Percentiles rank a stretch among this genome's conserved stretches.
These are phyloP conservation scores for Fusarium praegraminearum DNA, from an alignment of 2,329 filamentous ascomycete genomes.

Conservation along the genomic window DNA sequence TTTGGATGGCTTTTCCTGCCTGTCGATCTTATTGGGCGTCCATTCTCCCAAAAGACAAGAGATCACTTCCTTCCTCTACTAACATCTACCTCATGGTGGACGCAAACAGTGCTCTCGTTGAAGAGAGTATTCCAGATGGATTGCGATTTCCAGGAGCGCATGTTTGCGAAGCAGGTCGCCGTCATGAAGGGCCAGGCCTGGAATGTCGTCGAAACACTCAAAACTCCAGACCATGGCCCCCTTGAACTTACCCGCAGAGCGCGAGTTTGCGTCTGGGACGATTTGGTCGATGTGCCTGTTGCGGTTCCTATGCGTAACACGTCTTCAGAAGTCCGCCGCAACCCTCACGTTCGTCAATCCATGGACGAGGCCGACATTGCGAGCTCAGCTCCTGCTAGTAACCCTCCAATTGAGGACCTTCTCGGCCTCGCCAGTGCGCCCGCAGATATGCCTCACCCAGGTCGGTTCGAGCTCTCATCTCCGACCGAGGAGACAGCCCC, in stretches of 20 bases:
- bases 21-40: constrained; percentile 93
- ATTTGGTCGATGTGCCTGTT: constrained; percentile 94
- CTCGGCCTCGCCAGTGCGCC: constrained; percentile 73
- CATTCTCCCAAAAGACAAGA: constrained; percentile 92
- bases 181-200: constrained; percentile 99
- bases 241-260: constrained; percentile 91
- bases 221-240: constrained; percentile 90
- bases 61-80: constrained; percentile 96
- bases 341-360: constrained; percentile 61
- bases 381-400: constrained; percentile 51
- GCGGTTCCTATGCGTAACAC: constrained; percentile 89
- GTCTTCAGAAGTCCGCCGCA: constrained; percentile 84
- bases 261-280: constrained; percentile 97
- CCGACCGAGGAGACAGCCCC: constrained; percentile 57
- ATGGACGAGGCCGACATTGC: constrained; percentile 90
- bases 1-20: constrained; percentile 99
- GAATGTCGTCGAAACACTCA: constrained; percentile 98
- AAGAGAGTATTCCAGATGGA: constrained; percentile 91
- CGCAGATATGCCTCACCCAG: constrained; percentile 77
- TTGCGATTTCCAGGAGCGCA: constrained; percentile 95
- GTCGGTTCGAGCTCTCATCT: constrained; percentile 75
- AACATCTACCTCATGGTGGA: constrained; percentile 97
- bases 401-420: constrained; percentile 70
- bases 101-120: constrained; percentile 87
- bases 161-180: constrained; percentile 98